These are phyloP conservation scores for Solanum piurae DNA, from an alignment of 257 asterid genomes.

Conservation along the genomic window DNA sequence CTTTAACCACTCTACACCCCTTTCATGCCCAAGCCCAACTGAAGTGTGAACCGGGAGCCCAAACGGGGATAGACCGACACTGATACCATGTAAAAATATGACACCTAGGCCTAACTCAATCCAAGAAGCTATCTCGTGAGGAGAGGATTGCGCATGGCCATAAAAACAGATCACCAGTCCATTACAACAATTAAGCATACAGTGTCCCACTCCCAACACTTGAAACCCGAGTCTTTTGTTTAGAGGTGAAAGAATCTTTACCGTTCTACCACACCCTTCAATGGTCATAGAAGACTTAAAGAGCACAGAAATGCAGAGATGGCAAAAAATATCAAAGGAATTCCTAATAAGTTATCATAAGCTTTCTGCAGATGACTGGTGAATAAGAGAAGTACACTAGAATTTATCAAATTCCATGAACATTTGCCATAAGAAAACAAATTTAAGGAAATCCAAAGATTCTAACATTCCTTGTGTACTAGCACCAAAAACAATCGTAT, in stretches of 20 bases:
- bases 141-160: background rate
- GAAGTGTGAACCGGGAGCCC: background rate
- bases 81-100: background rate
- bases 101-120: background rate
- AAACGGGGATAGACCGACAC: fast-evolving
- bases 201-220: background rate
- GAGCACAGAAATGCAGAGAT: background rate
- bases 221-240: background rate
- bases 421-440: background rate
- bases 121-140: background rate
- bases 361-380: background rate
- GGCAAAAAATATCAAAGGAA: background rate
- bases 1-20: background rate
- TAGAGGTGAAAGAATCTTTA: background rate
- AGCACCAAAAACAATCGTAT: background rate
- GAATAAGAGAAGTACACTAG: background rate
- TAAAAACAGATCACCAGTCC: background rate
- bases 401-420: background rate
- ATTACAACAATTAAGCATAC: background rate
- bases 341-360: background rate
- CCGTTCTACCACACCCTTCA: background rate
- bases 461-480: background rate
- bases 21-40: background rate
- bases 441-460: background rate
- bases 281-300: background rate